These are phyloP conservation scores for Aspergillus cejpii DNA, from an alignment of 2,329 filamentous ascomycete genomes.

Conservation along the genomic window DNA sequence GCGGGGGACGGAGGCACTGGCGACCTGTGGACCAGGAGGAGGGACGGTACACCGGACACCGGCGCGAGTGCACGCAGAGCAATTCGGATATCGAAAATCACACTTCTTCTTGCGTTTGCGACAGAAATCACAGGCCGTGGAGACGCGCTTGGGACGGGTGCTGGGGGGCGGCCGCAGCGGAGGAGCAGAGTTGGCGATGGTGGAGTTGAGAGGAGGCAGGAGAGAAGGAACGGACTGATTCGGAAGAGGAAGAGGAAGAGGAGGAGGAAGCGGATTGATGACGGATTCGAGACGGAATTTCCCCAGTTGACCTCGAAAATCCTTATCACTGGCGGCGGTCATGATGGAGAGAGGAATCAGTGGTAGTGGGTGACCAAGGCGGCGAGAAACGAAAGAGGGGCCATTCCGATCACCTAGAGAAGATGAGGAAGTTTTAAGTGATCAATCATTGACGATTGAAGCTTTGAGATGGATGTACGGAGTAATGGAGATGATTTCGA, in stretches of 20 bases:
- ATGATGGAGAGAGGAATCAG: background rate
- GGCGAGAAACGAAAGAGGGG: background rate
- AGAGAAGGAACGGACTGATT: background rate
- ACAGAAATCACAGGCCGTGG: constrained; percentile 38
- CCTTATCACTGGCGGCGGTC: constrained; percentile 22
- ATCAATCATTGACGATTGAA: background rate
- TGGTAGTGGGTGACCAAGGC: constrained; percentile 1
- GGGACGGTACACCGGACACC: constrained; percentile 38
- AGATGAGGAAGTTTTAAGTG: background rate
- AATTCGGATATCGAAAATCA: constrained; percentile 39
- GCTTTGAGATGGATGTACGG: background rate
- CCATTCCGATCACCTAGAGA: background rate
- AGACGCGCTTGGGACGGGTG: constrained; percentile 32
- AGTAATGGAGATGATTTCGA: background rate
- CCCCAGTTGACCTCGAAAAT: constrained; percentile 31
- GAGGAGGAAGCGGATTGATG: constrained; percentile 5
- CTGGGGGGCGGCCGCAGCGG: constrained; percentile 9
- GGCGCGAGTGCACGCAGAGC: constrained; percentile 35
- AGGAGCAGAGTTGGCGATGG: constrained; percentile 6
- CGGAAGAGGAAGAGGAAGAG: constrained; percentile 9
- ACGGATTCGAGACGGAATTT: constrained; percentile 28
- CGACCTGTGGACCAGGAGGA: constrained; percentile 34
- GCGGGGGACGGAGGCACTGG: constrained; percentile 33
- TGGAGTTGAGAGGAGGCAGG: constrained; percentile 1
- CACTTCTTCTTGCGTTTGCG: constrained; percentile 40